Evolutionary conservation across 495 filamentous ascomycete species (phyloP), one percentile per base, ranked within the genome.

Genomic region (Aspergillus hancockii): DNA sequence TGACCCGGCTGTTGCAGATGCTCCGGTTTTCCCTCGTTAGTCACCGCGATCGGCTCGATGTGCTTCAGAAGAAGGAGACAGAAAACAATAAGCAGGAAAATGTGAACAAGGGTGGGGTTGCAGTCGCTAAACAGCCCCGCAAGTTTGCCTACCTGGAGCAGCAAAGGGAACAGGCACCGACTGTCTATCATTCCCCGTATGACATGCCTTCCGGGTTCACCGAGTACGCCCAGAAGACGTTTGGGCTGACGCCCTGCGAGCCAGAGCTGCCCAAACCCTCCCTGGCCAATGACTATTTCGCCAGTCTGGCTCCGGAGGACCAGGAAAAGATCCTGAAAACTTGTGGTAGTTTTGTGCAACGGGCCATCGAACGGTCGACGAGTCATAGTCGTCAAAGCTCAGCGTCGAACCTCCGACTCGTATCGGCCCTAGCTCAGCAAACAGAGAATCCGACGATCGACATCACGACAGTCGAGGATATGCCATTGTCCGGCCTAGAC

Each of bases 161-260:
- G 55, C 77, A 80, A 57, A 71, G 72, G 46, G 70, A 73, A 51
- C 62, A 72, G 60, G 68, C 67, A 31, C 77, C 77, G 64, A 70
- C 71, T 58, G 75, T 79, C 21, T 80, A 80, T 54, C 75, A 72
- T 61, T 80, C 77, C n/a, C 77, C 77, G 14, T 80, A 80, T 60
- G 72, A 80, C 60, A 76, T 77, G 70, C 77, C 77, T 30, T 77
- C 74, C 14, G 77, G 77, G 1, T 72, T 80, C 31, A 76, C 75
- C 5, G 73, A 78, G 50, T 77, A 78, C 57, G 75, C 77, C 52
- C 73, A 76, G 58, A 72, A 66, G 50, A 71, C 76, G 1, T 79
- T 71, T 45, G 72, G 69, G 19, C 65, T 80, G 56, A 61, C 71
- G 40, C 72, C 71, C 19, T 66, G 68, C 21, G 67, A 72, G 19